Conservation (phyloP, 257 asterid genomes). For the Echium plantagineum region DNA sequence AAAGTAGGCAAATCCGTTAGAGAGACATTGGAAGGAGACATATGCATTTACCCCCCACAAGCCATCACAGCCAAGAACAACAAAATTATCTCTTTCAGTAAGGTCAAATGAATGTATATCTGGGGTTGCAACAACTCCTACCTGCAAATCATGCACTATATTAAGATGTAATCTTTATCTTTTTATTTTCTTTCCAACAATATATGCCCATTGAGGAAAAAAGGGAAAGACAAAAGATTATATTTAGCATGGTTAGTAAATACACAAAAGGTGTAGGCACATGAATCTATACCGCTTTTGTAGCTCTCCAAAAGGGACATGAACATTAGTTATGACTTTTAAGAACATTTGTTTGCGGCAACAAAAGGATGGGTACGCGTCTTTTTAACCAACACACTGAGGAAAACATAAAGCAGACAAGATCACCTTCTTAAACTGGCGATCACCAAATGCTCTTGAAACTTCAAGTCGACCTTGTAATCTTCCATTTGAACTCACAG, state of each 20-base stretch:
- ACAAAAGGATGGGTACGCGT: too few relatives aligned
- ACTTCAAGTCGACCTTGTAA: conserved; percentile 92
- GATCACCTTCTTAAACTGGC: conserved; percentile 82
- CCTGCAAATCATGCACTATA: conserved; percentile 35
- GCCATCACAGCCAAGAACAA: conserved; percentile 96
- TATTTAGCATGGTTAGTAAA: too few relatives aligned
- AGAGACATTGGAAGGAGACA: background rate
- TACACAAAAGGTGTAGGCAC: too few relatives aligned
- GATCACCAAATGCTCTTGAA: conserved; percentile 91
- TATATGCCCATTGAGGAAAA: too few relatives aligned
- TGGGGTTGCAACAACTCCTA: conserved; percentile 81
- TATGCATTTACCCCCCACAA: conserved; percentile 76
- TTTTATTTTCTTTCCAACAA: too few relatives aligned
- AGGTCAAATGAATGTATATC: conserved; percentile 90
- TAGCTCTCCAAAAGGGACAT: too few relatives aligned
- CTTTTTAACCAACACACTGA: background rate
- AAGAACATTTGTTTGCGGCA: too few relatives aligned
- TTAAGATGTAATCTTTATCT: conserved; percentile 1
- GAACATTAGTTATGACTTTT: too few relatives aligned
- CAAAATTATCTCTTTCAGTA: conserved; percentile 77
- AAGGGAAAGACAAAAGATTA: too few relatives aligned
- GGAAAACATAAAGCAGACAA: background rate
- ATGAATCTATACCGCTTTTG: too few relatives aligned
- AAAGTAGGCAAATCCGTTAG: background rate
- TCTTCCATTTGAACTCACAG: conserved; percentile 76